A percentile compares a stretch with the other conserved stretches of the same genome.
phyloP scores from a whole-genome alignment of 352 stramenopile genomes.

The Phytopythium montanum region DNA sequence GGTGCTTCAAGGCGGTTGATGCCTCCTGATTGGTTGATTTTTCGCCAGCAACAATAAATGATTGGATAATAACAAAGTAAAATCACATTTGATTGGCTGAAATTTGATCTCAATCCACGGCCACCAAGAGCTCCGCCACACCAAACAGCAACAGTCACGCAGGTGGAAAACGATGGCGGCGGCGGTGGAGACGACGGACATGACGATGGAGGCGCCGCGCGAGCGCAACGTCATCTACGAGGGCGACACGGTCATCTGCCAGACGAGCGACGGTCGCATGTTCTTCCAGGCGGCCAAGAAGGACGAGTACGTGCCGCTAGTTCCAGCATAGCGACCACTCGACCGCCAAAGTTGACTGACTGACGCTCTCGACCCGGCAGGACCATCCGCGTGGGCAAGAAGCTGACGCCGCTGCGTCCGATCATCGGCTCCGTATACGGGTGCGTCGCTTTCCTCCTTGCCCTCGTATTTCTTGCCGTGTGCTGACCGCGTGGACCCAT shows the following conservation, averaged over 20 bases:
- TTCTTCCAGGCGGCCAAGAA: conserved; percentile 80
- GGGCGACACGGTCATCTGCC: conserved; percentile 83
- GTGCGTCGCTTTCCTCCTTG: conserved; percentile 16
- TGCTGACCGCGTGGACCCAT: background rate
- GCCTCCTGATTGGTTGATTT: background rate
- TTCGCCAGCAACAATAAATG: background rate
- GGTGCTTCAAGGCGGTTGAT: background rate
- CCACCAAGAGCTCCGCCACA: background rate
- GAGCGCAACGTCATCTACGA: conserved; percentile 80
- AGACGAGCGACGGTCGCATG: conserved; percentile 80
- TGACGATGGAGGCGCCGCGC: conserved; percentile 13
- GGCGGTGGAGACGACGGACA: background rate
- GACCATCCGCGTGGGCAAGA: conserved; percentile 81
- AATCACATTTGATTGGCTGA: conserved; percentile 7
- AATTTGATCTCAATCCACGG: conserved; percentile 4
- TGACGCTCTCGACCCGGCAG: conserved; percentile 8
- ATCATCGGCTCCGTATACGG: conserved; percentile 75
- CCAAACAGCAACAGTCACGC: background rate
- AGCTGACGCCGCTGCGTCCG: conserved; percentile 58
- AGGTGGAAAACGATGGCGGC: conserved; percentile 9
- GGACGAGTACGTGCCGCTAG: conserved; percentile 47
- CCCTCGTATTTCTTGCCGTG: background rate
- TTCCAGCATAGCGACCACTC: background rate
- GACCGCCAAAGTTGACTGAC: background rate
- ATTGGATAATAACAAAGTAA: background rate